Evolutionary conservation across 345 rosid genomes (phyloP).

Genomic region (Salix purpurea): DNA sequence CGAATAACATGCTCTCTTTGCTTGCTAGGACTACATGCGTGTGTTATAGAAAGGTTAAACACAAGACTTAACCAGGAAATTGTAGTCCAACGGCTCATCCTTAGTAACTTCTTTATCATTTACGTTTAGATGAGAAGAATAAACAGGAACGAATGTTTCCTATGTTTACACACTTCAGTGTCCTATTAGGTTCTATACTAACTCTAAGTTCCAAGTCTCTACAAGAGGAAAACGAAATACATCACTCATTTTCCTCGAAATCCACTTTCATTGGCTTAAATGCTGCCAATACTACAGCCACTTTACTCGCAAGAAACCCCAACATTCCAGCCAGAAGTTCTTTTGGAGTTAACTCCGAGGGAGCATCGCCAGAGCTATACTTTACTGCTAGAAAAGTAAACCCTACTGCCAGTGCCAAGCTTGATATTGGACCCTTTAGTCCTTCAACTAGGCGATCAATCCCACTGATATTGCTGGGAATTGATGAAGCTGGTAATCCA

Average conservation of each 20-base stretch:
- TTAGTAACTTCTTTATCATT: no score
- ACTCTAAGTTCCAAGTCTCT: neutral
- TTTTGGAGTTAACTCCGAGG: constrained; percentile 40
- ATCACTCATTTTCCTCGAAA: constrained; percentile 32
- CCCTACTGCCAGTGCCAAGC: constrained; percentile 47
- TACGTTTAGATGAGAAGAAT: neutral
- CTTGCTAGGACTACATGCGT: no score
- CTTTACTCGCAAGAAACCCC: constrained; percentile 84
- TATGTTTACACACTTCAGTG: neutral
- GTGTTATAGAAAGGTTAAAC: neutral
- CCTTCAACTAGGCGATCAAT: constrained; percentile 10
- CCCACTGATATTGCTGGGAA: constrained; percentile 29
- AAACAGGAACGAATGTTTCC: neutral
- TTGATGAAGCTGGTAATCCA: constrained; percentile 44
- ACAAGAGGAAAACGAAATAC: neutral
- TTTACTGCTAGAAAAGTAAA: constrained; percentile 36
- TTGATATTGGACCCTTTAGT: constrained; percentile 43
- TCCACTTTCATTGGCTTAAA: constrained; percentile 49
- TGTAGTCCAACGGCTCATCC: neutral
- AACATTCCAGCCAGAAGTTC: constrained; percentile 71
- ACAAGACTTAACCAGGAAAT: neutral
- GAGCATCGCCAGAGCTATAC: constrained; percentile 35
- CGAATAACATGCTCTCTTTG: no score
- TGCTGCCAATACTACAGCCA: constrained; percentile 74
- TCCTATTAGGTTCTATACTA: neutral